A percentile compares a stretch with the other conserved stretches of the same genome.
Evolutionary conservation across 2,329 filamentous ascomycete species (phyloP).

Genomic region (Aspergillus niger): DNA sequence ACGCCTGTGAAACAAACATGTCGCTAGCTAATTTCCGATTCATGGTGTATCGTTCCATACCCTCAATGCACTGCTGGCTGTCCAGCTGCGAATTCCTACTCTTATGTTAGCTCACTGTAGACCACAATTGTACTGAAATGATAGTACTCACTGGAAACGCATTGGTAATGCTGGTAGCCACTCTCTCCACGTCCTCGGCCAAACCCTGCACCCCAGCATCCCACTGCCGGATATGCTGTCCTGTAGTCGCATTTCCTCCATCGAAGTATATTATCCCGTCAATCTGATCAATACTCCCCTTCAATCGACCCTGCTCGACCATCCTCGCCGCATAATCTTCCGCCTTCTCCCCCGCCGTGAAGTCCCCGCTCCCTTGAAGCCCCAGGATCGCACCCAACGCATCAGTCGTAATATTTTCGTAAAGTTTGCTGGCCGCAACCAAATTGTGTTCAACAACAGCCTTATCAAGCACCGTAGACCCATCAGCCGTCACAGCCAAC

Average conservation of each 20-base stretch:
- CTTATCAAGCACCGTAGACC: slow-evolving; percentile 87
- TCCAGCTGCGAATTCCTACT: slow-evolving; percentile 36
- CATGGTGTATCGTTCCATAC: not conserved
- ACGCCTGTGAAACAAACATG: not conserved
- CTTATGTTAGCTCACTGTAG: not conserved
- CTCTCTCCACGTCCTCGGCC: slow-evolving; percentile 85
- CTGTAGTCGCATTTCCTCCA: slow-evolving; percentile 65
- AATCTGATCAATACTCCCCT: slow-evolving; percentile 92
- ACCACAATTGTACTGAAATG: not conserved
- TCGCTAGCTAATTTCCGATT: not conserved
- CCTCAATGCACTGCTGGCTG: slow-evolving; percentile 38
- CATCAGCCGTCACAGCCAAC: slow-evolving; percentile 84
- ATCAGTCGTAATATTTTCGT: slow-evolving; percentile 74
- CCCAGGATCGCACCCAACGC: slow-evolving; percentile 76
- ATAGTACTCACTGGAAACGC: slow-evolving; percentile 68
- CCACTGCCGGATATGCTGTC: slow-evolving; percentile 78
- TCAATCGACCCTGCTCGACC: slow-evolving; percentile 90
- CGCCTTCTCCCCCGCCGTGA: slow-evolving; percentile 66
- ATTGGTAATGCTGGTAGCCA: slow-evolving; percentile 77
- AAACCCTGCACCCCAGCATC: slow-evolving; percentile 84
- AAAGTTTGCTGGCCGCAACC: slow-evolving; percentile 77
- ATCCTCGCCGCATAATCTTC: slow-evolving; percentile 91
- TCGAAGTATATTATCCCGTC: slow-evolving; percentile 87
- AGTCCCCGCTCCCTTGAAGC: slow-evolving; percentile 56
- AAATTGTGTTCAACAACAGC: slow-evolving; percentile 97